Percentiles rank a stretch among this genome's conserved stretches.
phyloP scores from a whole-genome alignment of 1,284 basidiomycete genomes.

The Blastosporella zonata region DNA sequence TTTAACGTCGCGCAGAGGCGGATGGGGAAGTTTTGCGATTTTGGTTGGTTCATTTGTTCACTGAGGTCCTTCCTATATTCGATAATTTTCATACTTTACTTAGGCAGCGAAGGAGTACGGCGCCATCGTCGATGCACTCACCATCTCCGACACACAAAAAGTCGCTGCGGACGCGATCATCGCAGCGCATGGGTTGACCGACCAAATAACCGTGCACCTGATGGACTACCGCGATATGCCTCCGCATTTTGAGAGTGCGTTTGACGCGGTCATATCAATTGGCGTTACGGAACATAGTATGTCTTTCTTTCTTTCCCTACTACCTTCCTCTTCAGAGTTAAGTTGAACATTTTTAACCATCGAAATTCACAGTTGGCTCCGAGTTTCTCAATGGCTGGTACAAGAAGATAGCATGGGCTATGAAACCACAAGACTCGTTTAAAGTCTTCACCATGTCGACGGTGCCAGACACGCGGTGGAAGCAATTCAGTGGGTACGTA shows the following conservation, averaged over 20 bases:
- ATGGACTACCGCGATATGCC: conserved; percentile 71
- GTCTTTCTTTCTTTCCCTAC: not conserved
- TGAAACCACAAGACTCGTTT: conserved; percentile 11
- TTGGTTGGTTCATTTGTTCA: conserved; percentile 42
- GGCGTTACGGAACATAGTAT: conserved; percentile 64
- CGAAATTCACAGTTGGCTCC: not conserved
- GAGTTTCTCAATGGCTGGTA: conserved; percentile 10
- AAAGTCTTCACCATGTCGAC: conserved; percentile 16
- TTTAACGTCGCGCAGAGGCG: conserved; percentile 23
- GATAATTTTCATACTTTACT: not conserved
- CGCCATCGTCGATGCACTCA: conserved; percentile 71
- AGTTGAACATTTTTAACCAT: not conserved
- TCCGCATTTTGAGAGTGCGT: conserved; percentile 50
- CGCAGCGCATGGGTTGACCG: conserved; percentile 48
- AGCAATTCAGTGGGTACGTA: conserved; percentile 5
- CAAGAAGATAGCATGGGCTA: conserved; percentile 11
- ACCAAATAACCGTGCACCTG: conserved; percentile 62
- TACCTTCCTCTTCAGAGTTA: too few relatives aligned
- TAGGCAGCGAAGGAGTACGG: conserved; percentile 50
- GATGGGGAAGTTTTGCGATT: conserved; percentile 75
- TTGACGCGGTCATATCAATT: conserved; percentile 70
- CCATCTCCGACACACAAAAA: conserved; percentile 70
- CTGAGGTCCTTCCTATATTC: conserved; percentile 18
- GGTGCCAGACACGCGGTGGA: conserved; percentile 12
- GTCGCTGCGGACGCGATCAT: conserved; percentile 64